Percentiles rank a stretch among this genome's conserved stretches.
These are phyloP conservation scores for Phytophthora hybrid DNA, from an alignment of 352 stramenopile species.

Conservation along the genomic window DNA sequence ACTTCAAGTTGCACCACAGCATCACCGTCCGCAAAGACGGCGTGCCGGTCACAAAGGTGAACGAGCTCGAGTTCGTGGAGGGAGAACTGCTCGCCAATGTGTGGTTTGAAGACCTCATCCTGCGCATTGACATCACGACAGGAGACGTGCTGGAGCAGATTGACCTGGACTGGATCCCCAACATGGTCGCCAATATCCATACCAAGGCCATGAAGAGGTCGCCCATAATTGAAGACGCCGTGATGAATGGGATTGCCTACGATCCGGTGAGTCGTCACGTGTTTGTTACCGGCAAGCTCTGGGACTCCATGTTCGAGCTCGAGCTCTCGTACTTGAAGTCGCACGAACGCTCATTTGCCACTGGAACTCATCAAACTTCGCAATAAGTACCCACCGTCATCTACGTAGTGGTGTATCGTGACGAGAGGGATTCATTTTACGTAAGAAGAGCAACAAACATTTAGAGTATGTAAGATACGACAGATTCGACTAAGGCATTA, in stretches of 20 bases:
- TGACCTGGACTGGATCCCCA: slow-evolving; percentile 70
- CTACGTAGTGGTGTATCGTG: neutral
- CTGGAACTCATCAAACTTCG: slow-evolving; percentile 2
- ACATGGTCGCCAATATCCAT: slow-evolving; percentile 69
- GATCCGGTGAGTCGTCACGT: slow-evolving; percentile 66
- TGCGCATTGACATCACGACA: slow-evolving; percentile 79
- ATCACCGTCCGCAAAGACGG: slow-evolving; percentile 66
- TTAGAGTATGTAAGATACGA: slow-evolving; percentile 24
- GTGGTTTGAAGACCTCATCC: slow-evolving; percentile 80
- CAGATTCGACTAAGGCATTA: neutral
- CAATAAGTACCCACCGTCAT: neutral
- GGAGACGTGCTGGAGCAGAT: slow-evolving; percentile 77
- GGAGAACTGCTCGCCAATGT: slow-evolving; percentile 89
- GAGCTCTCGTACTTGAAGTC: slow-evolving; percentile 64
- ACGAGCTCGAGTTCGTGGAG: slow-evolving; percentile 90
- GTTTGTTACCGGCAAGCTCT: slow-evolving; percentile 85
- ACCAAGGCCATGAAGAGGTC: slow-evolving; percentile 52
- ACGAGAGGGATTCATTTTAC: neutral
- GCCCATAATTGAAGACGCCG: slow-evolving; percentile 59
- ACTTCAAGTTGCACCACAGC: slow-evolving; percentile 61
- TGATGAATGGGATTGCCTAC: slow-evolving; percentile 92
- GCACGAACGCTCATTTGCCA: slow-evolving; percentile 20
- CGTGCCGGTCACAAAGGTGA: slow-evolving; percentile 62
- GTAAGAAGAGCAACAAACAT: neutral
- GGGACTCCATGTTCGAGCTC: slow-evolving; percentile 88